Conservation (phyloP, 176 grass and related monocot genomes). For the Zea mays region DNA sequence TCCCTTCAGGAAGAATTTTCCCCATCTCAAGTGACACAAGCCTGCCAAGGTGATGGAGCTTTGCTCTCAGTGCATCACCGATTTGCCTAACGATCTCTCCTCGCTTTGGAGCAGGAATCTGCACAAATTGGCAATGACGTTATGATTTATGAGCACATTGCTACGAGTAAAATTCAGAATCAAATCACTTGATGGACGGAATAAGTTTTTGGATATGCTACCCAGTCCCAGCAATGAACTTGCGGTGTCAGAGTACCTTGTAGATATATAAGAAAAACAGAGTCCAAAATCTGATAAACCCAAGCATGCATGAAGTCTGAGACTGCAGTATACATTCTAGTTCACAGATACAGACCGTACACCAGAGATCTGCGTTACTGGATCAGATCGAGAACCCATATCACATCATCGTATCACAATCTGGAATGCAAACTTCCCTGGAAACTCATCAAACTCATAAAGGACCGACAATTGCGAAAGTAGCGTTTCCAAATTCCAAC, state of each 20-base stretch:
- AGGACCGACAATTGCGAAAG: background rate
- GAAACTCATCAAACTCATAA: background rate
- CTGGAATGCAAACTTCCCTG: background rate
- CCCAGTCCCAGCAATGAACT: background rate
- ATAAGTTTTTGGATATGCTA: background rate
- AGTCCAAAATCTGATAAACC: background rate
- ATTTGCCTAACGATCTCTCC: conserved; percentile 99
- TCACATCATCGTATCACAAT: background rate
- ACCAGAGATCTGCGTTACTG: background rate
- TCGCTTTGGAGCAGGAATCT: conserved; percentile 89
- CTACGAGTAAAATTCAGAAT: background rate
- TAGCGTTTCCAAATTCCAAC: background rate
- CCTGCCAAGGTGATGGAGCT: conserved; percentile 83
- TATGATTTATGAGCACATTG: background rate
- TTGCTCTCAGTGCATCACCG: conserved; percentile 83
- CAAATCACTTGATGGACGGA: conserved; percentile 2
- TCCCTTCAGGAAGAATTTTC: conserved; percentile 98
- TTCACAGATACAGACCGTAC: background rate
- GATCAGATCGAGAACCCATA: background rate
- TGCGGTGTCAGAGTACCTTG: background rate
- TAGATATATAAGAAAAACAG: background rate
- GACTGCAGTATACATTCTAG: conserved; percentile 14
- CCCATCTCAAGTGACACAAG: conserved; percentile 99
- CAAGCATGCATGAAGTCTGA: background rate
- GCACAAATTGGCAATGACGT: conserved; percentile 13